A percentile compares a stretch with the other conserved stretches of the same genome.
Evolutionary conservation across 306 rosid species (phyloP).

Genomic region (Cyamopsis tetragonoloba): DNA sequence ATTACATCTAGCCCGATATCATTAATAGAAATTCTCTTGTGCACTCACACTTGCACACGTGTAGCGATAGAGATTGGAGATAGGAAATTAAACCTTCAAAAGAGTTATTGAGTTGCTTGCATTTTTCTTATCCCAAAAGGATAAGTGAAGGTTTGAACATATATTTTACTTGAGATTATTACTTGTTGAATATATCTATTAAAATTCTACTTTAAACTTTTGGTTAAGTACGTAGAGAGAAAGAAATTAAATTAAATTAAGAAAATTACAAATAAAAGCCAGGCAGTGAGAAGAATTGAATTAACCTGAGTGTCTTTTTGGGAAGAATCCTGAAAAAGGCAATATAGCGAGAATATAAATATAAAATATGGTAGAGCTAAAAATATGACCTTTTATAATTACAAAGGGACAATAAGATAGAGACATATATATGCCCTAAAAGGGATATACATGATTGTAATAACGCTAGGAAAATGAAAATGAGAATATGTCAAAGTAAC

Average conservation of each 20-base stretch:
- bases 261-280: no score
- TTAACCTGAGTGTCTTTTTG: constrained; percentile 15
- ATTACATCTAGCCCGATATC: no score
- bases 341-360: constrained; percentile 31
- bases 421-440: constrained; percentile 4
- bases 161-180: no score
- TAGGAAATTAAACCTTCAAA: no score
- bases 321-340: constrained; percentile 28
- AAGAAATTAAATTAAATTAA: no score
- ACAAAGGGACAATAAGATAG: constrained; percentile 23
- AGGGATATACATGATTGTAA: constrained; percentile 5
- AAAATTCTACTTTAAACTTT: background rate
- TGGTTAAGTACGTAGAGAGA: background rate
- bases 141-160: no score
- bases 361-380: constrained; percentile 18
- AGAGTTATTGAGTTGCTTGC: no score
- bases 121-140: no score
- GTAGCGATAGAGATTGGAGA: no score
- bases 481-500: constrained; percentile 22
- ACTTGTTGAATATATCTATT: background rate
- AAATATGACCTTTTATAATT: constrained; percentile 26
- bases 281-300: constrained; percentile 16
- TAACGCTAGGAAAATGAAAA: constrained; percentile 21
- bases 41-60: no score
- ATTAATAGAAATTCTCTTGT: no score